Conservation (phyloP, 768 basidiomycete genomes). For the Lentinula lateritia region DNA sequence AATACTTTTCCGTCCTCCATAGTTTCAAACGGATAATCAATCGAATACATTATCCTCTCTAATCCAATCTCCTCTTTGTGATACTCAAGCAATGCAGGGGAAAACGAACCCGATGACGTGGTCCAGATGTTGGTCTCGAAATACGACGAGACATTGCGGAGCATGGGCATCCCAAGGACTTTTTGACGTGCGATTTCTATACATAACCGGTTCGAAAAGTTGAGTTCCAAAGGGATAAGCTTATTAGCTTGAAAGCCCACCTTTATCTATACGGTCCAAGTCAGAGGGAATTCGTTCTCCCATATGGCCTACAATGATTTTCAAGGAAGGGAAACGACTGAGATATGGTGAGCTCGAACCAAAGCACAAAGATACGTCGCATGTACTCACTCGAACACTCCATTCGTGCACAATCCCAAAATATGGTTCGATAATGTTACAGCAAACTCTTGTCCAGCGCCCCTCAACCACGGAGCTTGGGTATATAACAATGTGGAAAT, state of each 20-base stretch:
- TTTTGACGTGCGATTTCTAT: background rate
- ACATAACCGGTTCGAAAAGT: background rate
- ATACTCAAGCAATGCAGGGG: slow-evolving; percentile 30
- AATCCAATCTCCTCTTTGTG: slow-evolving; percentile 36
- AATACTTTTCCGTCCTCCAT: slow-evolving; percentile 7
- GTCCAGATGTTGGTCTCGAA: slow-evolving; percentile 34
- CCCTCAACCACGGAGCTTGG: slow-evolving; percentile 28
- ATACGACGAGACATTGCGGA: slow-evolving; percentile 30
- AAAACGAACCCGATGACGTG: slow-evolving; percentile 36
- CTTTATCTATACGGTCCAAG: slow-evolving; percentile 31
- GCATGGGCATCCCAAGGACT: slow-evolving; percentile 25
- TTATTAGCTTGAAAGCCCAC: slow-evolving; percentile 15
- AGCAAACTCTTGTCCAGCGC: slow-evolving; percentile 31
- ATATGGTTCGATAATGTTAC: slow-evolving; percentile 34
- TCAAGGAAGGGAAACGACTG: slow-evolving; percentile 35
- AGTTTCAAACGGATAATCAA: slow-evolving; percentile 27
- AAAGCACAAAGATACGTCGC: background rate
- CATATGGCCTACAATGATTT: slow-evolving; percentile 38
- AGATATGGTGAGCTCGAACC: background rate
- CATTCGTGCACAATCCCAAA: slow-evolving; percentile 32
- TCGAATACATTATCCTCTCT: slow-evolving; percentile 35
- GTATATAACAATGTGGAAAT: background rate
- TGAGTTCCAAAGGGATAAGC: background rate
- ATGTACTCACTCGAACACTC: slow-evolving; percentile 23
- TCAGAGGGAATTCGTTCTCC: slow-evolving; percentile 40